Percentiles rank a stretch among this genome's conserved stretches.
Conservation (phyloP, 1,284 basidiomycete genomes). For the Cutaneotrichosporon dermatis region DNA sequence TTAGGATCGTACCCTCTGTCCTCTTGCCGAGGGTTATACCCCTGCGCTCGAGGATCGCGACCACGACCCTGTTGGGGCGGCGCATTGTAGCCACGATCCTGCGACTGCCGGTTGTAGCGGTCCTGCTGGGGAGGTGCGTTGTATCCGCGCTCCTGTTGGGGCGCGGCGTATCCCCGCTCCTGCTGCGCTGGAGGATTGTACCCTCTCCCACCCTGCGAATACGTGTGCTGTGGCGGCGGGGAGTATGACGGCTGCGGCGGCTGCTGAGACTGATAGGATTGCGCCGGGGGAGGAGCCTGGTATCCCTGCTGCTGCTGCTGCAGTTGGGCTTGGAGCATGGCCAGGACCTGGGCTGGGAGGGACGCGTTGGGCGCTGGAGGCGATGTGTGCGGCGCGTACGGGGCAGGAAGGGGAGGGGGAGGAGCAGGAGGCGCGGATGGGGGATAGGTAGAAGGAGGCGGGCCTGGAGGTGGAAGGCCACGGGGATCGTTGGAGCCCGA, state of each 20-base stretch:
- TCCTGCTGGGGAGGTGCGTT: neutral
- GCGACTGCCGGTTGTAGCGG: conserved; percentile 5
- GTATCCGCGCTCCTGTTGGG: neutral
- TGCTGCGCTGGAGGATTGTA: neutral
- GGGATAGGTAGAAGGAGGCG: conserved; percentile 1
- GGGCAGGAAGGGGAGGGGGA: conserved; percentile 2
- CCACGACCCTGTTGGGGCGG: neutral
- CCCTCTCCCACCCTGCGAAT: too few relatives aligned
- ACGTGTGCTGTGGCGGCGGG: neutral
- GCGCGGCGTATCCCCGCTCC: neutral
- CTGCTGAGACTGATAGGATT: neutral
- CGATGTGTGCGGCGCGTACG: neutral
- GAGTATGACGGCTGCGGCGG: conserved; percentile 5
- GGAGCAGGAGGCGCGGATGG: conserved; percentile 8
- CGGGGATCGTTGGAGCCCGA: neutral
- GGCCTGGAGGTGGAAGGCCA: neutral
- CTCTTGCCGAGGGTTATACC: neutral
- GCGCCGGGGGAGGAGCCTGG: neutral
- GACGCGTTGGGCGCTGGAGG: conserved; percentile 38
- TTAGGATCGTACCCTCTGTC: conserved; percentile 15
- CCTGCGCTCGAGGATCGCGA: neutral
- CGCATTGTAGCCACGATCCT: neutral
- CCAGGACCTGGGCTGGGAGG: conserved; percentile 62
- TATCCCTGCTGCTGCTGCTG: conserved; percentile 7
- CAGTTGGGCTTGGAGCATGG: conserved; percentile 53